Percentiles rank a stretch among this genome's conserved stretches.
Conservation (phyloP, 352 stramenopile species). For the Phytopythium sindhum region DNA sequence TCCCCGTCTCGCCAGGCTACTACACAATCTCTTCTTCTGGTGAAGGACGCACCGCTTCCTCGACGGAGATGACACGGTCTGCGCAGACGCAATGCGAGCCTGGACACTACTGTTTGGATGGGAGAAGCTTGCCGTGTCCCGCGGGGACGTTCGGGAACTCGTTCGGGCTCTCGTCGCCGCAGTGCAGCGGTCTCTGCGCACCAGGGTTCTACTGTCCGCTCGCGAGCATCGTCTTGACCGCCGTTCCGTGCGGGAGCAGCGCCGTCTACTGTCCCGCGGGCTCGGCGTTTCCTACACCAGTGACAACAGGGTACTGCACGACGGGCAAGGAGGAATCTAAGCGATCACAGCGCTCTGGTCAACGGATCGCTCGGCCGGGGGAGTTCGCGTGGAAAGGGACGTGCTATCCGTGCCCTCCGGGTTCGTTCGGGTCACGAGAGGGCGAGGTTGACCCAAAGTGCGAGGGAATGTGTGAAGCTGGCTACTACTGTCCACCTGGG, state of each 20-base stretch:
- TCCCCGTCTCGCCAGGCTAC: slow-evolving; percentile 28
- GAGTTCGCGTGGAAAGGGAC: slow-evolving; percentile 57
- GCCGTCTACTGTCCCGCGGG: slow-evolving; percentile 37
- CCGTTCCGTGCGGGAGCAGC: slow-evolving; percentile 26
- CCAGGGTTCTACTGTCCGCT: slow-evolving; percentile 64
- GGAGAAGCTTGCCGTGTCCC: slow-evolving; percentile 32
- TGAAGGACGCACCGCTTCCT: slow-evolving; percentile 6
- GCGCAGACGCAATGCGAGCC: slow-evolving; percentile 46
- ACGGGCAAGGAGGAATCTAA: slow-evolving; percentile 7
- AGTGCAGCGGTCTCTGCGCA: slow-evolving; percentile 59
- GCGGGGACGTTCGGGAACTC: slow-evolving; percentile 52
- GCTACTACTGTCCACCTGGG: slow-evolving; percentile 64
- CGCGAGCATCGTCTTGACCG: slow-evolving; percentile 41
- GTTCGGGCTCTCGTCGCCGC: slow-evolving; percentile 25
- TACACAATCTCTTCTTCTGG: slow-evolving; percentile 35
- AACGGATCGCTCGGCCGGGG: slow-evolving; percentile 32
- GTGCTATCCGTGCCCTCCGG: slow-evolving; percentile 64
- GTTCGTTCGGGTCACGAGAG: slow-evolving; percentile 40
- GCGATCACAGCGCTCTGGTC: slow-evolving; percentile 17
- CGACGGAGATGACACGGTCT: slow-evolving; percentile 22
- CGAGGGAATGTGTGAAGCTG: slow-evolving; percentile 46
- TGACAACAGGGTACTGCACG: slow-evolving; percentile 32
- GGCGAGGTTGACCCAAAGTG: slow-evolving; percentile 49
- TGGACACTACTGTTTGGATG: slow-evolving; percentile 59
- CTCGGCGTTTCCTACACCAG: slow-evolving; percentile 17